phyloP scores from a whole-genome alignment of 106 monocot genomes.

The Narthecium ossifragum region DNA sequence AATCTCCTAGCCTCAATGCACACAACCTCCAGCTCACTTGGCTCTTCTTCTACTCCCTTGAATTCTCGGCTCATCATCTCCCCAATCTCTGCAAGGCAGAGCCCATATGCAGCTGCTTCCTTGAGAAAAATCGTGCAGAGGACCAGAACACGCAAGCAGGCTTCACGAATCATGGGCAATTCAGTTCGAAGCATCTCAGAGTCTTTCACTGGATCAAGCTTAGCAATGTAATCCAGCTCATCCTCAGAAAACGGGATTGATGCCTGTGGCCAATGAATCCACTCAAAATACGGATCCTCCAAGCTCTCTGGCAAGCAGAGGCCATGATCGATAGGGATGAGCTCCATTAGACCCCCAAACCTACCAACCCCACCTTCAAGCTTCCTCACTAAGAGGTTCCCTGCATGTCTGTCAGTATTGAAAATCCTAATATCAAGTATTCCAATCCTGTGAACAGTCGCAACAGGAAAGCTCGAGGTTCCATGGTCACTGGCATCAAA shows the following conservation, averaged over 20 bases:
- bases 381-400: conserved; percentile 22
- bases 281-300: conserved; percentile 31
- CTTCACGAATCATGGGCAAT: conserved; percentile 27
- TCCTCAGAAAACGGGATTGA: conserved; percentile 32
- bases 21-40: conserved; percentile 63
- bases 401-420: conserved; percentile 27
- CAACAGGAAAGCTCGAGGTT: conserved; percentile 25
- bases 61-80: conserved; percentile 82
- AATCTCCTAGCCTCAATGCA: conserved; percentile 57
- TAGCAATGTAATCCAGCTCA: conserved; percentile 23
- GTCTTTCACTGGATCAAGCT: conserved; percentile 21
- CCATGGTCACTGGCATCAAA: conserved; percentile 28
- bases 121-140: conserved; percentile 70
- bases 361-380: conserved; percentile 10
- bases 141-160: conserved; percentile 26
- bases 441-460: conserved; percentile 22
- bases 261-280: conserved; percentile 30
- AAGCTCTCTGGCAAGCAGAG: conserved; percentile 25
- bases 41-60: conserved; percentile 51
- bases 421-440: conserved; percentile 29
- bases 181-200: conserved; percentile 20
- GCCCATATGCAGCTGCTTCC: conserved; percentile 51
- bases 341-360: conserved; percentile 19
- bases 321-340: conserved; percentile 30
- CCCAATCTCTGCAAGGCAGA: conserved; percentile 68